Percentiles rank a stretch among this genome's conserved stretches.
Evolutionary conservation across 495 filamentous ascomycete species (phyloP).

Genomic region (Polyplosphaeria fusca): DNA sequence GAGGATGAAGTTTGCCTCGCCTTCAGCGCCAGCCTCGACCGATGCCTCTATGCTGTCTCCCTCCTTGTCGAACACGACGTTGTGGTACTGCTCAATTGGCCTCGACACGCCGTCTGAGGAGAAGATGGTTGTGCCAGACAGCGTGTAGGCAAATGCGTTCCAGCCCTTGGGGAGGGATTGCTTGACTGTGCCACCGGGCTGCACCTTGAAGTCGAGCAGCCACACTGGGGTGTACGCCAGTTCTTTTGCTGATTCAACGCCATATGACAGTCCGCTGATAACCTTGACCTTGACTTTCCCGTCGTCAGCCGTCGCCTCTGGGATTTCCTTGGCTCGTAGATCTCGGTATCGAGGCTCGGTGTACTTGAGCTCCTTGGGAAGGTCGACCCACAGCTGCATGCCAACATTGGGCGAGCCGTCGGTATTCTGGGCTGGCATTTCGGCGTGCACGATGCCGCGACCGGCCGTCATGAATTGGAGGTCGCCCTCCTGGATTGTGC

Average conservation of each 20-base stretch:
- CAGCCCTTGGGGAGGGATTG: constrained; percentile 77
- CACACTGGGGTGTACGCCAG: constrained; percentile 94
- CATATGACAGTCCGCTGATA: constrained; percentile 78
- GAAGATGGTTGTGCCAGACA: constrained; percentile 68
- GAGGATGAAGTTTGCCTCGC: constrained; percentile 68
- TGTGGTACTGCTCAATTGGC: constrained; percentile 70
- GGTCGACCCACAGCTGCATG: constrained; percentile 92
- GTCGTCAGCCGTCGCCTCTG: constrained; percentile 62
- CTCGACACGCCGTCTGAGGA: constrained; percentile 55
- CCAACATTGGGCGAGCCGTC: constrained; percentile 80
- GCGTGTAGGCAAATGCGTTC: constrained; percentile 86
- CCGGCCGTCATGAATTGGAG: constrained; percentile 98
- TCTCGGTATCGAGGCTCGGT: constrained; percentile 94
- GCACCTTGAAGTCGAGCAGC: constrained; percentile 81
- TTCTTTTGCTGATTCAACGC: constrained; percentile 81
- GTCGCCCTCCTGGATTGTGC: constrained; percentile 80
- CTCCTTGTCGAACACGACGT: constrained; percentile 79
- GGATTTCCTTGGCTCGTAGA: constrained; percentile 72
- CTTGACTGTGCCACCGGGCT: constrained; percentile 69
- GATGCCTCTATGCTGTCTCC: constrained; percentile 71
- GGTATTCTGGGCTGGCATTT: constrained; percentile 82
- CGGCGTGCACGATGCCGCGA: constrained; percentile 88
- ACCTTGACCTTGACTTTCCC: constrained; percentile 79
- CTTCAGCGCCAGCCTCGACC: constrained; percentile 65
- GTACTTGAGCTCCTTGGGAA: constrained; percentile 74